Conservation (phyloP, 495 filamentous ascomycete genomes). For the Mycothermus thermophilus region DNA sequence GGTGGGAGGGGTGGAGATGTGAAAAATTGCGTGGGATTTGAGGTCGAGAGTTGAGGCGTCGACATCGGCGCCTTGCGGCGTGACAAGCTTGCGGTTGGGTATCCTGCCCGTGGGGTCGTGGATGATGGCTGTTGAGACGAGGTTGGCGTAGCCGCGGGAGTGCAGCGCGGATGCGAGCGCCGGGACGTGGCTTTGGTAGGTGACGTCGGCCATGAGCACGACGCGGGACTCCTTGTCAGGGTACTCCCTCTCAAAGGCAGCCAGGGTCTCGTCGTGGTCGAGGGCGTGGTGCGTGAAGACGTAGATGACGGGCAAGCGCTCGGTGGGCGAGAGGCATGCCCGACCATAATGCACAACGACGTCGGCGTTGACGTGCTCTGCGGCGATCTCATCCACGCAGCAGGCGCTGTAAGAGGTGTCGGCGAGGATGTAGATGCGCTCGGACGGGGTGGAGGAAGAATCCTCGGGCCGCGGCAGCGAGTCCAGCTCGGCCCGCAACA, state of each 20-base stretch:
- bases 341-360: constrained; percentile 91
- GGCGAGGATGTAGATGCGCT: constrained; percentile 68
- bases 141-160: constrained; percentile 49
- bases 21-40: constrained; percentile 66
- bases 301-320: constrained; percentile 78
- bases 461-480: constrained; percentile 4
- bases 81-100: constrained; percentile 60
- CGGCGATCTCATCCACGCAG: constrained; percentile 94
- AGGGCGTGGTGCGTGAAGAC: constrained; percentile 69
- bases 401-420: constrained; percentile 96
- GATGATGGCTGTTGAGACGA: constrained; percentile 56
- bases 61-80: constrained; percentile 3
- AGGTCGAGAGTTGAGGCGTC: constrained; percentile 31
- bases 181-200: constrained; percentile 58
- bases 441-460: constrained; percentile 5
- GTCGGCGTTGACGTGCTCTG: constrained; percentile 83
- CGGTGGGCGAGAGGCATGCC: constrained; percentile 81
- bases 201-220: constrained; percentile 81
- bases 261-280: constrained; percentile 39
- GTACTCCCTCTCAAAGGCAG: constrained; percentile 56
- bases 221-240: constrained; percentile 47
- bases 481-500: constrained; percentile 46
- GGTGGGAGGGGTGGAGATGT: constrained; percentile 73
- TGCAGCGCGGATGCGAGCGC: constrained; percentile 36
- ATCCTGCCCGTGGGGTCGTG: constrained; percentile 68